Evolutionary conservation across 352 stramenopile species (phyloP), one percentile per base, ranked within the genome.

Genomic region (Pythium aquatile): DNA sequence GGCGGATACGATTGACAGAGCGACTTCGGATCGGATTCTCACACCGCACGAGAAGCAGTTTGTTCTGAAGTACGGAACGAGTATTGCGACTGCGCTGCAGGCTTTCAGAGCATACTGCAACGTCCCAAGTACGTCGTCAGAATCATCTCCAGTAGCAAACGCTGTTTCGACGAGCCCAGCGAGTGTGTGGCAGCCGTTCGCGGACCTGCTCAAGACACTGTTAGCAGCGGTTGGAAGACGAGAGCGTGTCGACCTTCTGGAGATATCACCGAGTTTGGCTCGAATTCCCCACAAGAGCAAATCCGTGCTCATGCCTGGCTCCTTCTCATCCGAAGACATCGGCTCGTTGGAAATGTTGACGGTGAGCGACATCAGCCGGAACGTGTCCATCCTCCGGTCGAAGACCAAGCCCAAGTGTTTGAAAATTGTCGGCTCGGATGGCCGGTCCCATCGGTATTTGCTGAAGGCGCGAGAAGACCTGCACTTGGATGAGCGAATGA

Each of bases 331-430:
- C 1, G 63, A 58, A 7, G 58, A 47, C 30, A 33, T 55, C 17
- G 28, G 42, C 17, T 52, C 28, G 1, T 55, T 44, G 1, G n/a
- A 62, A 14, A 52, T 52, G 16, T 53, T 70, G 29, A 47, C 66
- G 67, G 53, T 75, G 53, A 61, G 37, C 29, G 37, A 72, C 54
- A 28, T 60, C 24, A 61, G 32, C 33, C 51, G 48, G 29, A 70
- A n/a, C 46, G 81, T 93, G n/a, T 47, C 61, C 4, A 71, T 96
- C 32, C 61, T 96, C 3, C 72, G 79, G 59, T 93, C 87, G 2
- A 96, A 96, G 68, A 96, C 87, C 1, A 93, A 91, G 46, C 90
- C 90, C 0, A 97, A 97, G 55, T 85, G 79, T 5, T 57, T 97
- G 42, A 77, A 79, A 53, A 83, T 97, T 14, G 62, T 88, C 24